A percentile compares a stretch with the other conserved stretches of the same genome.
phyloP scores from a whole-genome alignment of 441 rosid genomes.

The Theobroma grandiflorum region DNA sequence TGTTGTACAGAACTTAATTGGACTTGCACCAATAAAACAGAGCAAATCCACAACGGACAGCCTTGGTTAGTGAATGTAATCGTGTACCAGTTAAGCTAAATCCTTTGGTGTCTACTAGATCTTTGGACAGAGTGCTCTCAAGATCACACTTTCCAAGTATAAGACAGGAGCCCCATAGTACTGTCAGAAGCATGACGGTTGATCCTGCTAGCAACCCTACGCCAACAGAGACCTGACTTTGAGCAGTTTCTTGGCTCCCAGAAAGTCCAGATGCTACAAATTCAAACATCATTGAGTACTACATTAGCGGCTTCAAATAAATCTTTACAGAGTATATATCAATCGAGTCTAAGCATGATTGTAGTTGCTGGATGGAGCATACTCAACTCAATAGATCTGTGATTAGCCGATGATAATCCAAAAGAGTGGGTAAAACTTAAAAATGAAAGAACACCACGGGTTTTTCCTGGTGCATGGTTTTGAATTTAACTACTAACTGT shows the following conservation, averaged over 20 bases:
- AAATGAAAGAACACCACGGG: background rate
- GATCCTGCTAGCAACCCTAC: constrained; percentile 97
- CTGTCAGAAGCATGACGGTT: constrained; percentile 92
- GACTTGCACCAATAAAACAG: background rate
- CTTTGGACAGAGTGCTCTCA: constrained; percentile 50
- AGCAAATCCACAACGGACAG: background rate
- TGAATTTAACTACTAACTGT: background rate
- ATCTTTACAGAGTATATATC: background rate
- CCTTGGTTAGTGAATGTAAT: background rate
- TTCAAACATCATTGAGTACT: background rate
- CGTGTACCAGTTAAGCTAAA: constrained; percentile 64
- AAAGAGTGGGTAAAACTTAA: background rate
- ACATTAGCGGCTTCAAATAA: background rate
- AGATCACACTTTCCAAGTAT: constrained; percentile 88
- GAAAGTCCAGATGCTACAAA: constrained; percentile 85
- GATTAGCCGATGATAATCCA: background rate
- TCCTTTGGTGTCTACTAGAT: constrained; percentile 57
- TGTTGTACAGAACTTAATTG: background rate
- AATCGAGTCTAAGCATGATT: background rate
- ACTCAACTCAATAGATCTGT: background rate
- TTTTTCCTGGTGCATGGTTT: background rate
- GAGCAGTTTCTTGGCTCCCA: constrained; percentile 75
- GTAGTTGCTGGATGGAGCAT: background rate
- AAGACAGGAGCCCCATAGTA: constrained; percentile 88
- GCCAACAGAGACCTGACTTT: constrained; percentile 89